These are phyloP conservation scores for Santalum album DNA, from an alignment of 164 flowering plant genomes.

Conservation along the genomic window DNA sequence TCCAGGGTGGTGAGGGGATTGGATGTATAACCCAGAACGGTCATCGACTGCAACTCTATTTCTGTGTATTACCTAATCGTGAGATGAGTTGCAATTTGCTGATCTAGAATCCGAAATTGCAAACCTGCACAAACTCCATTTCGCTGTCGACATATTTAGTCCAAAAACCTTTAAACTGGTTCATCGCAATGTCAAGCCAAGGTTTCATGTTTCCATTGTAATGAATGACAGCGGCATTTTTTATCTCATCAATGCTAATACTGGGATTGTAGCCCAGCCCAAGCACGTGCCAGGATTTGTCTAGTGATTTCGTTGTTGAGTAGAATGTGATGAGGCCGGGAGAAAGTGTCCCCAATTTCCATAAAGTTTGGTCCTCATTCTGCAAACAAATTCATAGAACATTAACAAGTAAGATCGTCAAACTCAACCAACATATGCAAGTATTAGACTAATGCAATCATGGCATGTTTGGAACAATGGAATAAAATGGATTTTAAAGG, in stretches of 20 bases:
- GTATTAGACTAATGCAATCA: neutral
- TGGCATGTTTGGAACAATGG: no score
- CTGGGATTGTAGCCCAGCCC: conserved; percentile 93
- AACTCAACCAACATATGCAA: neutral
- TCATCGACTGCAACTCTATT: conserved; percentile 6
- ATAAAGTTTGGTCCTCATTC: conserved; percentile 64
- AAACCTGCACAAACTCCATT: conserved; percentile 85
- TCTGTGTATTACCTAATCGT: conserved; percentile 9
- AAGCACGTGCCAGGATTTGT: conserved; percentile 89
- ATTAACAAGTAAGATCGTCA: neutral
- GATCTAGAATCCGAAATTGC: conserved; percentile 84
- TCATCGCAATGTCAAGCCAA: conserved; percentile 95
- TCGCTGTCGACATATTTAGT: conserved; percentile 79
- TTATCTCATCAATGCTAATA: conserved; percentile 85
- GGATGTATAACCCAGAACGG: no score
- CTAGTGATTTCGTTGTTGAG: conserved; percentile 71
- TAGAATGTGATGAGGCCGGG: conserved; percentile 80
- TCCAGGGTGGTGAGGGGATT: no score
- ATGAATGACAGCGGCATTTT: conserved; percentile 80
- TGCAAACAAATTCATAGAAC: conserved; percentile 13
- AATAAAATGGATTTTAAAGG: no score
- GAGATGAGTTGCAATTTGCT: conserved; percentile 3
- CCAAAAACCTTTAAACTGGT: conserved; percentile 75
- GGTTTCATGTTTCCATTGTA: conserved; percentile 94
- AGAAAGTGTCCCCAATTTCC: conserved; percentile 76